Evolutionary conservation across 192 early-diverging fungal genomes (phyloP), one percentile per base, ranked within the genome.

Genomic region (Coemansia sp.): DNA sequence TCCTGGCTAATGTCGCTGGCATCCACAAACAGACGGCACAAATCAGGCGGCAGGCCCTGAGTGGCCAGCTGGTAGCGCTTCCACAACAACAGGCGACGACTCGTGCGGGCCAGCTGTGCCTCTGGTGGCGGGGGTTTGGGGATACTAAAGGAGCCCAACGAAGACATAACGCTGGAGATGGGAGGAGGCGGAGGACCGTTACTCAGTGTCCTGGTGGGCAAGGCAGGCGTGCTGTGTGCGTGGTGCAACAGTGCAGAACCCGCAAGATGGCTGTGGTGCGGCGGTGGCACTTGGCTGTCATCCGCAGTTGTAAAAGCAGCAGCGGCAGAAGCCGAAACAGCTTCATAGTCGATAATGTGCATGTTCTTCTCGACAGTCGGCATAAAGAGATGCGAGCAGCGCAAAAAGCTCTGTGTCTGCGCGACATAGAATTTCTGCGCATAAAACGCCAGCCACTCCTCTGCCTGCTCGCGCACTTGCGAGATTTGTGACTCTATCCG

Each of bases 361-460:
- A 60, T 53, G 34, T 76, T 52, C 36, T 46, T 47, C 48, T 76
- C 50, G 2, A 76, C 58, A 5, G 58, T 61, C 3, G 72, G 72
- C 57, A 76, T 48, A 32, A 69, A 76, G 8, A 54, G 27, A 6
- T 52, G 53, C 11, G 66, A 41, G 40, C 65, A 65, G n/a, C 60
- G 57, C 9, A 69, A 34, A 13, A 65, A 76, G 34, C 66, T 69
- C 25, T 51, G 68, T 1, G 68, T 70, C 0, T 68, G 74, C n/a
- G 74, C 64, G 4, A 77, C 74, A 25, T 71, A 70, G 36, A 77
- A 70, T 56, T 56, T 36, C 32, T 77, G 74, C 7, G 74, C 68
- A n/a, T 77, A 77, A 25, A 71, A 70, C 14, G 74, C 68, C 63
- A 77, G 43, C 74, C 74, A 77, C 29, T 65, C 60, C 47, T 77